phyloP scores from a whole-genome alignment of 2,329 filamentous ascomycete species.

The Fonsecaea monophora region DNA sequence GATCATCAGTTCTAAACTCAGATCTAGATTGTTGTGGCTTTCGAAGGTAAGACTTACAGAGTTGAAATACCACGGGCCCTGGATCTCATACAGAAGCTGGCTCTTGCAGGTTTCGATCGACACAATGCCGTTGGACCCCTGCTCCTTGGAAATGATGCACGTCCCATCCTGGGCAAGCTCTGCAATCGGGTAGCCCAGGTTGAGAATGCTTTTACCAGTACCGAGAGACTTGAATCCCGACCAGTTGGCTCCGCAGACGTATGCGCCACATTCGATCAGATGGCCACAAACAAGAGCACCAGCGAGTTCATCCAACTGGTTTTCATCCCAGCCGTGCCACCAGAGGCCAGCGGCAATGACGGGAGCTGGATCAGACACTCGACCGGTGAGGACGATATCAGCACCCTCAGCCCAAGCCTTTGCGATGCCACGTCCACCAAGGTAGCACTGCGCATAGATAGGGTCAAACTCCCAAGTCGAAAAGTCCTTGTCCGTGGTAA shows the following conservation, averaged over 20 bases:
- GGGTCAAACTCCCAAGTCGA: conserved; percentile 23
- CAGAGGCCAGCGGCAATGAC: conserved; percentile 39
- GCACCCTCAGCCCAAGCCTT: conserved; percentile 42
- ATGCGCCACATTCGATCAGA: conserved; percentile 43
- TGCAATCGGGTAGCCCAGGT: conserved; percentile 53
- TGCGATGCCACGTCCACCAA: conserved; percentile 55
- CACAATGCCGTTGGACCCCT: conserved; percentile 50
- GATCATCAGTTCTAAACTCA: not conserved
- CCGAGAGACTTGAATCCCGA: conserved; percentile 47
- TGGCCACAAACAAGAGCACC: conserved; percentile 44
- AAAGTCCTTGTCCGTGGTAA: conserved; percentile 15
- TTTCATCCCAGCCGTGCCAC: conserved; percentile 35
- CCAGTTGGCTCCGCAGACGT: conserved; percentile 34
- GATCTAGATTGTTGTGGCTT: not conserved
- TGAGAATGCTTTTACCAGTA: conserved; percentile 46
- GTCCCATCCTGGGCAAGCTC: conserved; percentile 55
- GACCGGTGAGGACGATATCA: conserved; percentile 45
- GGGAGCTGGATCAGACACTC: conserved; percentile 43
- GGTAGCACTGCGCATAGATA: conserved; percentile 49
- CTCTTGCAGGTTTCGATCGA: conserved; percentile 48
- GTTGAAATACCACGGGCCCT: conserved; percentile 58
- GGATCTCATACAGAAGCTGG: conserved; percentile 59
- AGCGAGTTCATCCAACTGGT: conserved; percentile 35
- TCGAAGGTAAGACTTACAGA: not conserved
- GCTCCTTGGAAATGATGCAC: conserved; percentile 57